These are phyloP conservation scores for Verticillium alfalfae DNA, from an alignment of 2,329 filamentous ascomycete species.

Conservation along the genomic window DNA sequence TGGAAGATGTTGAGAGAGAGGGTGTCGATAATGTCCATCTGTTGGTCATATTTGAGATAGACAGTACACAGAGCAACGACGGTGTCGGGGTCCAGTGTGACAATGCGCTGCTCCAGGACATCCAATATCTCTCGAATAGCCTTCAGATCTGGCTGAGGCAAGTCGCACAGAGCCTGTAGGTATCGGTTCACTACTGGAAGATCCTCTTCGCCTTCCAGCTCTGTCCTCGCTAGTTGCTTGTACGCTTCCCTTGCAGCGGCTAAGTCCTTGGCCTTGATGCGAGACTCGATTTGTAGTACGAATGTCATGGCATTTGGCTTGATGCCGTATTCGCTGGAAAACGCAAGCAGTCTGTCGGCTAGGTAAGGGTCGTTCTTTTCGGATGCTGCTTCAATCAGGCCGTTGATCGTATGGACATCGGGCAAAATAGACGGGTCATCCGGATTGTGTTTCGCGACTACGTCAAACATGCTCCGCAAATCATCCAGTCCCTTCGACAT, in stretches of 20 bases:
- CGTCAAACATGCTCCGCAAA: slow-evolving; percentile 65
- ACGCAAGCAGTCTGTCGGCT: slow-evolving; percentile 65
- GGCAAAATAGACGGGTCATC: slow-evolving; percentile 44
- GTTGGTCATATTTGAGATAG: slow-evolving; percentile 71
- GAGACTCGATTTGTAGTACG: slow-evolving; percentile 70
- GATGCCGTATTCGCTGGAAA: slow-evolving; percentile 62
- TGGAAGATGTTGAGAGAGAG: slow-evolving; percentile 69
- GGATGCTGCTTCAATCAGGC: slow-evolving; percentile 66
- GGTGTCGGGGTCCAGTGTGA: slow-evolving; percentile 67
- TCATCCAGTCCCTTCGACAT: slow-evolving; percentile 66
- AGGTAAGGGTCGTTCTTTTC: slow-evolving; percentile 64
- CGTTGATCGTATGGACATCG: slow-evolving; percentile 70
- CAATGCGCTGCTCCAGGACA: slow-evolving; percentile 64
- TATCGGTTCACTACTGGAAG: slow-evolving; percentile 64
- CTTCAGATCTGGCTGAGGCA: slow-evolving; percentile 58
- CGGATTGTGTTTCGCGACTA: slow-evolving; percentile 50
- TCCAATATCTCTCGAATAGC: slow-evolving; percentile 68
- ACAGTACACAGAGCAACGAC: slow-evolving; percentile 67
- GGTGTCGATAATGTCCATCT: slow-evolving; percentile 74
- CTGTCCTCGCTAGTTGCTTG: slow-evolving; percentile 48
- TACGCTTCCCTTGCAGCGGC: slow-evolving; percentile 64
- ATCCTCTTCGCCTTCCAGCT: slow-evolving; percentile 51
- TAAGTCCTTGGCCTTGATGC: slow-evolving; percentile 67
- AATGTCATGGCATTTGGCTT: slow-evolving; percentile 64
- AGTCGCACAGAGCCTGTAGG: slow-evolving; percentile 61